A percentile compares a stretch with the other conserved stretches of the same genome.
Evolutionary conservation across 2,329 filamentous ascomycete genomes (phyloP).

Genomic region (Aureobasidium sp.): DNA sequence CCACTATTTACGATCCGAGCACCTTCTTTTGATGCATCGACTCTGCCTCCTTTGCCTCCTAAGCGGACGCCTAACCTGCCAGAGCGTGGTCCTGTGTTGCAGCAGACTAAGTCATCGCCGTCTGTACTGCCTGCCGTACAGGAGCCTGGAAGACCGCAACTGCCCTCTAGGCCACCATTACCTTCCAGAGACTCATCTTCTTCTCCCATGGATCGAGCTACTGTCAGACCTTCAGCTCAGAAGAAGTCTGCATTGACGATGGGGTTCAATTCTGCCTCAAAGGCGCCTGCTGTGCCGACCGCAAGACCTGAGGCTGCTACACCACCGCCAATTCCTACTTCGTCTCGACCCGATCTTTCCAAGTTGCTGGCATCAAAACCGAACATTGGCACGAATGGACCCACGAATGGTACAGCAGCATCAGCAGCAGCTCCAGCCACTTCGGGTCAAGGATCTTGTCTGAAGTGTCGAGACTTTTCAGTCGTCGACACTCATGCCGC

Average conservation of each 20-base stretch:
- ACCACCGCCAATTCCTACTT: constrained; percentile 48
- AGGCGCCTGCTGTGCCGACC: constrained; percentile 17
- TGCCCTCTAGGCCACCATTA: constrained; percentile 19
- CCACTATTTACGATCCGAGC: constrained; percentile 28
- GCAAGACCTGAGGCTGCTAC: constrained; percentile 15
- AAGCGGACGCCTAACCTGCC: constrained; percentile 40
- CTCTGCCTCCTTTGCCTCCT: constrained; percentile 49
- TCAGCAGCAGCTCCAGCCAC: constrained; percentile 18
- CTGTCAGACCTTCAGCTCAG: constrained; percentile 23
- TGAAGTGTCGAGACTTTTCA: constrained; percentile 83
- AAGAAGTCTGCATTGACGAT: constrained; percentile 42
- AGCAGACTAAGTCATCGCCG: constrained; percentile 31
- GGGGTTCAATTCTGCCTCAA: constrained; percentile 36
- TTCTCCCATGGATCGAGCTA: constrained; percentile 16
- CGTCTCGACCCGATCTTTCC: constrained; percentile 52
- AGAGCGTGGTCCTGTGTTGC: constrained; percentile 32
- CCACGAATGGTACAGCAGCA: constrained; percentile 25
- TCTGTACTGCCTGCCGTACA: constrained; percentile 23
- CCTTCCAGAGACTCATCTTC: constrained; percentile 23
- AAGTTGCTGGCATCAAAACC: constrained; percentile 50
- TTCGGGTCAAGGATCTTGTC: constrained; percentile 46
- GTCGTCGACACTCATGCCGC: constrained; percentile 70
- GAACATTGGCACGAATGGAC: constrained; percentile 18
- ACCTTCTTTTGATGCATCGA: constrained; percentile 50
- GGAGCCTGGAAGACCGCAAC: constrained; percentile 15